phyloP scores from a whole-genome alignment of 192 early-diverging fungal species.

The Coemansia sp. region DNA sequence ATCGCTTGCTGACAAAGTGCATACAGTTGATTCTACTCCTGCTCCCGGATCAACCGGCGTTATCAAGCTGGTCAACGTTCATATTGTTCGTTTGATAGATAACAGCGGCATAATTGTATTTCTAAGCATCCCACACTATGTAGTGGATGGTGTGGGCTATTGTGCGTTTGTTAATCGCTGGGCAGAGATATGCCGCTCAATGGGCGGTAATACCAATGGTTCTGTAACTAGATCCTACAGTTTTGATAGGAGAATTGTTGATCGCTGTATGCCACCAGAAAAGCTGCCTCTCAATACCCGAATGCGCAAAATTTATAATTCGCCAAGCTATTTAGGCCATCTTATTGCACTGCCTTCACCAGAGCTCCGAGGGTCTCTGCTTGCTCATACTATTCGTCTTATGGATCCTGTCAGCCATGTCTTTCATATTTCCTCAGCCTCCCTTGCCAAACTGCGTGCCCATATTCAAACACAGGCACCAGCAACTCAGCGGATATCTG shows the following conservation, averaged over 20 bases:
- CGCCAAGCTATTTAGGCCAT: slow-evolving; percentile 4
- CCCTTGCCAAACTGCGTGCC: not conserved
- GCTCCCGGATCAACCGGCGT: not conserved
- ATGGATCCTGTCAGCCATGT: slow-evolving; percentile 3
- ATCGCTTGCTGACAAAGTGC: slow-evolving; percentile 5
- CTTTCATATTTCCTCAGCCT: slow-evolving; percentile 12
- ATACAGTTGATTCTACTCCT: not conserved
- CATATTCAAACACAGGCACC: not conserved
- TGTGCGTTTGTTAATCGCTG: slow-evolving; percentile 21
- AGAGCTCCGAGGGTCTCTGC: not conserved
- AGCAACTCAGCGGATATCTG: not conserved
- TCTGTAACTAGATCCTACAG: not conserved
- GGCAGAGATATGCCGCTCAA: slow-evolving; percentile 14
- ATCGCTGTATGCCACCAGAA: slow-evolving; percentile 12
- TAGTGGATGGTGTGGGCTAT: slow-evolving; percentile 15
- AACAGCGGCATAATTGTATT: slow-evolving; percentile 29
- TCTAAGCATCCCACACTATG: slow-evolving; percentile 17
- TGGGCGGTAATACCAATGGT: not conserved
- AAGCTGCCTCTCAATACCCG: slow-evolving; percentile 5
- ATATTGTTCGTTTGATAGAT: slow-evolving; percentile 11
- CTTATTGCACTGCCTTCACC: slow-evolving; percentile 16
- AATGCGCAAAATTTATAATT: slow-evolving; percentile 15
- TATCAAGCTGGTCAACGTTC: slow-evolving; percentile 13
- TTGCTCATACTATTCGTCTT: not conserved
- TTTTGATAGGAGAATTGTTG: slow-evolving; percentile 34